These are phyloP conservation scores for Penicillium corylophilum DNA, from an alignment of 2,329 filamentous ascomycete genomes.

Conservation along the genomic window DNA sequence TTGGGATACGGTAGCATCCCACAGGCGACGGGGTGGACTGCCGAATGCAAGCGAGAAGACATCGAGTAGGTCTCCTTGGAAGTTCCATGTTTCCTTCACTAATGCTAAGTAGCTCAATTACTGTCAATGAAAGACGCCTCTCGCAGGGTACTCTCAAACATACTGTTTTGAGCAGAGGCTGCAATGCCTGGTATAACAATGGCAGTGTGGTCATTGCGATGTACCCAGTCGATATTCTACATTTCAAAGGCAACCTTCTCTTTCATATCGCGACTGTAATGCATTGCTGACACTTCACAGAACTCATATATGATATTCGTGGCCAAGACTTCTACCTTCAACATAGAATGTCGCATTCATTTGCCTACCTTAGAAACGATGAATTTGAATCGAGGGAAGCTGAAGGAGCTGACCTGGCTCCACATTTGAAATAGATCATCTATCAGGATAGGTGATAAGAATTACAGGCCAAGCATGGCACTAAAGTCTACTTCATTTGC, in stretches of 20 bases:
- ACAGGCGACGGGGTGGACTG: too few relatives aligned
- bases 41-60: too few relatives aligned
- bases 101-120: too few relatives aligned
- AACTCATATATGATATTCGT: not conserved
- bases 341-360: not conserved
- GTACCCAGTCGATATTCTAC: not conserved
- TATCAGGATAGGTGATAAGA: not conserved
- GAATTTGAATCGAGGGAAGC: not conserved
- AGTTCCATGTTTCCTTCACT: too few relatives aligned
- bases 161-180: not conserved
- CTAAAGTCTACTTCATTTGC: not conserved
- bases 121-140: too few relatives aligned
- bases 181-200: not conserved
- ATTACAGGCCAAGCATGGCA: not conserved
- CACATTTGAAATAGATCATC: not conserved
- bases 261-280: not conserved
- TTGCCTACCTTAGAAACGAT: not conserved
- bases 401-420: not conserved
- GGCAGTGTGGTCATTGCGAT: not conserved
- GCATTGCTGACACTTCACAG: not conserved
- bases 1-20: not conserved
- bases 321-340: not conserved
- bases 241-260: not conserved
- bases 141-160: too few relatives aligned
- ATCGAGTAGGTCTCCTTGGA: too few relatives aligned